Evolutionary conservation across 1,139 yeast genomes (phyloP), one percentile per base, ranked within the genome.

Genomic region (Lizanozyma gosingica): DNA sequence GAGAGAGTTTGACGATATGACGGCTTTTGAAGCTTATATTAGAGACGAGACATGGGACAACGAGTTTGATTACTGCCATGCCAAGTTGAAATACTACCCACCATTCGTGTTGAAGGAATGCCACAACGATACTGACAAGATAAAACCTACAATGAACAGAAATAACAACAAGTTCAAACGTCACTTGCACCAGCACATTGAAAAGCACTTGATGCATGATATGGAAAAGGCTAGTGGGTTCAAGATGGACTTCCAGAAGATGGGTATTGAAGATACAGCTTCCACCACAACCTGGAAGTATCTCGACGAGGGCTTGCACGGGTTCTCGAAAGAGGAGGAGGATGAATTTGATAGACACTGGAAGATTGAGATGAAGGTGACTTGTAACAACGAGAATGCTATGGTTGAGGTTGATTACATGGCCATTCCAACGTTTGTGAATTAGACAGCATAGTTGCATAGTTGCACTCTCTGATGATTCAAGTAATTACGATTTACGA

Each of bases 11-110:
- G 90, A 83, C 40, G 83, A 77, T 45, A 62, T 83, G 50, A 69
- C 67, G 15, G 68, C 76, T 16, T 82, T 83, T 54, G 86, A 80
- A 56, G 70, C 71, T 38, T 83, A 67, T 57, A 67, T 83, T 45
- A 71, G 79, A 53, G 86, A 80, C 53, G 88, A 80, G 55, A 77
- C 84, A 11, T 81, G 85, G 76, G 90, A 82, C 57, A 80, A 82
- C 45, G 88, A 81, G 45, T 80, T 73, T 54, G 84, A 78, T 54
- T 75, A 78, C 53, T 66, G 79, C 51, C 84, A 80, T 56, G 85
- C 85, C 39, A 80, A 74, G 49, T 65, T 81, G 47, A 67, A 67
- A 40, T 83, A 83, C 59, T 71, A 76, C 52, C 92, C 92, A 18
- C 90, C 90, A 39, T 83, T 83, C 54, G 76, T 83, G 39, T 52